phyloP scores from a whole-genome alignment of 371 early-diverging fungal species.

The Mucor saturninus region DNA sequence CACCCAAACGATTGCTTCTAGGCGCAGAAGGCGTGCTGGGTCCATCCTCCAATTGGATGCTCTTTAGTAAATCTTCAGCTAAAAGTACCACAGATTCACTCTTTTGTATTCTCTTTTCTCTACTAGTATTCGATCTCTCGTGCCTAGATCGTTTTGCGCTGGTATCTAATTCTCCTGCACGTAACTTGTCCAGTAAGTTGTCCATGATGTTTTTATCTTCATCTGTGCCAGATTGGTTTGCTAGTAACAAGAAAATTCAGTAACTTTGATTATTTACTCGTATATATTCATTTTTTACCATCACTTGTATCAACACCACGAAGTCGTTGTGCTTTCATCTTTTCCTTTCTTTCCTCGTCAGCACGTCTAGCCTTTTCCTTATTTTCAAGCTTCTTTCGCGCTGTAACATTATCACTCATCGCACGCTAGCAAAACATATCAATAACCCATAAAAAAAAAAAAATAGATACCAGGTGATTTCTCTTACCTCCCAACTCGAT shows the following conservation, averaged over 20 bases:
- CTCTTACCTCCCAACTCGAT: conserved; percentile 67
- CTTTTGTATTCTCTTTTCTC: conserved; percentile 58
- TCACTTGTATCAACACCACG: conserved; percentile 56
- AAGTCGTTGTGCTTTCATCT: conserved; percentile 47
- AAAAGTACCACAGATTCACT: conserved; percentile 68
- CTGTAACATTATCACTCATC: conserved; percentile 52
- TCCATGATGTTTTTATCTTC: conserved; percentile 85
- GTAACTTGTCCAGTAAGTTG: conserved; percentile 75
- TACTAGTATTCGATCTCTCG: conserved; percentile 33
- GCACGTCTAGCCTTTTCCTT: conserved; percentile 46
- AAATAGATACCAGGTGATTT: too few species aligned
- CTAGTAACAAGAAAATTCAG: conserved; percentile 17
- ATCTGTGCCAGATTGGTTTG: conserved; percentile 43
- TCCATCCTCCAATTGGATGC: conserved; percentile 57
- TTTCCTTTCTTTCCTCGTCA: conserved; percentile 52
- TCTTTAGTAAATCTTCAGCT: conserved; percentile 75
- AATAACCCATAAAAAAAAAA: not conserved
- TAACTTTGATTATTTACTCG: not conserved
- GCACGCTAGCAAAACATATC: conserved; percentile 38
- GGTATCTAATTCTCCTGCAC: conserved; percentile 74
- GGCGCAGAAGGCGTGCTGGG: not conserved
- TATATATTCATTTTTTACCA: conserved; percentile 18
- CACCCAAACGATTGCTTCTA: not conserved
- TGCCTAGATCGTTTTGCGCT: conserved; percentile 50
- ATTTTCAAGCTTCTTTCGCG: conserved; percentile 46